Base-by-base conservation (phyloP, 306 rosid genomes). In the Adenanthera pavonina region DNA sequence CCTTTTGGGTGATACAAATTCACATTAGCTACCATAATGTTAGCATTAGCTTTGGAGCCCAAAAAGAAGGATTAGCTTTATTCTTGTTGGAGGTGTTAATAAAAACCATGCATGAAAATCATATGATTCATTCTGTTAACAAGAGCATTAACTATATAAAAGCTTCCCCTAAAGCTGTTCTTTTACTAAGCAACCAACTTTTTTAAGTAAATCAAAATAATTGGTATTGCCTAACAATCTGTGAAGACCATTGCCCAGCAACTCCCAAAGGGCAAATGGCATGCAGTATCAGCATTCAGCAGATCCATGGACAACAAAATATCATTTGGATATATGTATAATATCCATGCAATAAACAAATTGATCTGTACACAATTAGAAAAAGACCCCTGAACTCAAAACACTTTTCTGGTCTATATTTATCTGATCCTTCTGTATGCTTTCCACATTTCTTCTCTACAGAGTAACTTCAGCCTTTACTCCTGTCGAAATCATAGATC, bases 281-380 rank as follows among this genome's bases (percentile, higher is more conserved):
- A 79, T 80, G 78, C 76, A 84, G 78, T 76, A 52, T 56, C 79
- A 78, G 87, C 62, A 81, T 60, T 48, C 74, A 75, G 87, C 52
- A 81, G 80, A 76, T 69, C 78, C 87, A 73, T 78, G 20, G 67
- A 53, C 74, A 73, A 75, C 74, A 82, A 71, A 78, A 79, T 56
- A 79, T 80, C 87, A 86, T 75, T 84, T 77, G 87, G 90, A 89
- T 85, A 83, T 67, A 87, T 80, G 69, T 79, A 83, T 83, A 61
- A 81, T 72, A 80, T 78, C 88, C 89, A 83, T 60, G 85, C 83
- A 86, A 80, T 84, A 83, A 89, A 85, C 89, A 90, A 90, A 89
- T 82, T 75, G 69, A 90, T 82, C 81, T 90, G 87, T 90, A 91
- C 94, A 86, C 84, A 79, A 66, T 81, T 84, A 83, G 73, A 83